Percentiles rank a stretch among this genome's conserved stretches.
phyloP scores from a whole-genome alignment of 2,329 filamentous ascomycete genomes.

The Fusarium palustre region DNA sequence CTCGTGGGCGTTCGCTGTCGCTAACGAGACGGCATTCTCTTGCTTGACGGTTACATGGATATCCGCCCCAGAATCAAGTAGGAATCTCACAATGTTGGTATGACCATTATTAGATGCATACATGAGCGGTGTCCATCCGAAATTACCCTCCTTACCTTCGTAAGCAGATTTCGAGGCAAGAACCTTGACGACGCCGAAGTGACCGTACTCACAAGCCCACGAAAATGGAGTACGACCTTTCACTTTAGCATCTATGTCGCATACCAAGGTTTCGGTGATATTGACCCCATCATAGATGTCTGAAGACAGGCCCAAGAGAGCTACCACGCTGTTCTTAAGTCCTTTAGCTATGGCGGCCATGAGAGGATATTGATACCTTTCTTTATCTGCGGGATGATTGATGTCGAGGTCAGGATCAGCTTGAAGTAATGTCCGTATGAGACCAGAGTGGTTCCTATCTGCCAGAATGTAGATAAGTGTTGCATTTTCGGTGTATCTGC shows the following conservation, averaged over 20 bases:
- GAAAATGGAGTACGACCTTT: accelerated
- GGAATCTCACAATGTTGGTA: accelerated
- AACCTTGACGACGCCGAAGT: accelerated
- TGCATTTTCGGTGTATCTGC: not conserved
- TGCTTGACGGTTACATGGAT: accelerated
- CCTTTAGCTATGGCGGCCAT: constrained; percentile 30
- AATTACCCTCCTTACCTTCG: no score
- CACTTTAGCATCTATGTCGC: accelerated
- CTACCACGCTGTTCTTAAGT: not conserved
- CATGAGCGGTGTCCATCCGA: not conserved
- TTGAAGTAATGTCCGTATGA: accelerated
- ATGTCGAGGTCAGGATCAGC: accelerated
- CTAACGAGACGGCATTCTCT: accelerated
- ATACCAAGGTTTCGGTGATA: accelerated
- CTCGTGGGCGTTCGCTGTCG: accelerated
- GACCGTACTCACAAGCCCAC: not conserved
- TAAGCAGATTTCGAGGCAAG: accelerated
- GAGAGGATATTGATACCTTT: constrained; percentile 16
- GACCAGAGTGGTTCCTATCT: not conserved
- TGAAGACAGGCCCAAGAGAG: not conserved
- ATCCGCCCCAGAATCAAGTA: accelerated
- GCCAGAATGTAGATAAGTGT: constrained; percentile 29
- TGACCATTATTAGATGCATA: accelerated
- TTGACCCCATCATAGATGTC: accelerated
- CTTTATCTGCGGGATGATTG: not conserved